phyloP scores from a whole-genome alignment of 177 flowering plant species.

The Vitis hybrid region DNA sequence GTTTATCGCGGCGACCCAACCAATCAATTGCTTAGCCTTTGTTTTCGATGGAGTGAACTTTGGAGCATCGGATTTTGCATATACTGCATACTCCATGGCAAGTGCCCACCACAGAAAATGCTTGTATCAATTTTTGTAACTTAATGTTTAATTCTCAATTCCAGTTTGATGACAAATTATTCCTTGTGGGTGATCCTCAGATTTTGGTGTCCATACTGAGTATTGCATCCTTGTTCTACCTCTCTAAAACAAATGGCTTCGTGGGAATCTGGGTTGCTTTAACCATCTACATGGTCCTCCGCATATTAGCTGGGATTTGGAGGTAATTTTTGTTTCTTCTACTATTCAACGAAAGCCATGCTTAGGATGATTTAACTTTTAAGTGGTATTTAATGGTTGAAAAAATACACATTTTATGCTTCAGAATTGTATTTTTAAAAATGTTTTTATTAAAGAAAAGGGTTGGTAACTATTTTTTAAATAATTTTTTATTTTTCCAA shows the following conservation, averaged over 20 bases:
- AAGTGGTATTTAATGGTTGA: too few species aligned
- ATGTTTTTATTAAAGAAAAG: too few species aligned
- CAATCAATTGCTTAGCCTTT: conserved; percentile 47
- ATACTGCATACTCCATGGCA: conserved; percentile 20
- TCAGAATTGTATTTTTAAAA: too few species aligned
- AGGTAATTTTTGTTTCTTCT: conserved; percentile 5
- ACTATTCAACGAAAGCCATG: too few species aligned
- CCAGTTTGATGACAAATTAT: background rate
- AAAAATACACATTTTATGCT: too few species aligned
- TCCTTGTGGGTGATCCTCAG: background rate
- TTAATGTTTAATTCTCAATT: background rate
- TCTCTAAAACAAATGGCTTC: conserved; percentile 10
- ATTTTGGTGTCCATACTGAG: conserved; percentile 10
- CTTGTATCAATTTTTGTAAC: too few species aligned
- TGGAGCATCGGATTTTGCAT: conserved; percentile 25
- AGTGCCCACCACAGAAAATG: background rate
- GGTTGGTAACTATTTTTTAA: too few species aligned
- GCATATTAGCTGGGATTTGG: conserved; percentile 14
- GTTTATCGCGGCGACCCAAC: conserved; percentile 55
- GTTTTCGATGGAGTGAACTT: conserved; percentile 29
- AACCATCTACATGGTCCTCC: conserved; percentile 14
- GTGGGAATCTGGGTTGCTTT: conserved; percentile 17
- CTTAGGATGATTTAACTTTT: too few species aligned
- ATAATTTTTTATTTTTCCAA: too few species aligned
- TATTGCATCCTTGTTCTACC: conserved; percentile 1